Conservation (phyloP, 208 protist species). For the Porcisia deanei region DNA sequence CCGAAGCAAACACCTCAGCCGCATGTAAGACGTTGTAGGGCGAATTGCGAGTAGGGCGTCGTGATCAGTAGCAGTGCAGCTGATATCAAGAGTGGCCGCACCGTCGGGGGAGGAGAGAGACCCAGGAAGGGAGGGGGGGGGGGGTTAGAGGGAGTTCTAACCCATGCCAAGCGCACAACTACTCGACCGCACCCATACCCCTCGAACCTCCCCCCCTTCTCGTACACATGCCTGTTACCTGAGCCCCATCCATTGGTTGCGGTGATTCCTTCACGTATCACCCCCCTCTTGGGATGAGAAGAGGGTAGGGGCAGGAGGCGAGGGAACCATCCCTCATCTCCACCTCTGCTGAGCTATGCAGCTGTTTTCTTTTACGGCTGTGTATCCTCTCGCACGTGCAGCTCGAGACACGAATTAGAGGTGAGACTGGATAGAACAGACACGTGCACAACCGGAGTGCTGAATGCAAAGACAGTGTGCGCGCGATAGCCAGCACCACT, state of each 20-base stretch:
- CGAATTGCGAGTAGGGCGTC: neutral
- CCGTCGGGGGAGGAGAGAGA: neutral
- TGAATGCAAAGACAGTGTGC: neutral
- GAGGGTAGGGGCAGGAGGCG: neutral
- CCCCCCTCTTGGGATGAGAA: neutral
- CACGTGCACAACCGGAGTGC: neutral
- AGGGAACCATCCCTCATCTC: neutral
- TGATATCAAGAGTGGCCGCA: neutral
- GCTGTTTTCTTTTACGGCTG: neutral
- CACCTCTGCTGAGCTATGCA: neutral
- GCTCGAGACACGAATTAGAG: neutral
- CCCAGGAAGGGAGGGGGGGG: neutral
- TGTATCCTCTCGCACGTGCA: neutral
- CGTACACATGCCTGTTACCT: neutral
- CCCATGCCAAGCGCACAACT: neutral
- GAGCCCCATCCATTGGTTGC: neutral
- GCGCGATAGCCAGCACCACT: neutral
- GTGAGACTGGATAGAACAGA: neutral
- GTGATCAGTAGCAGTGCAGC: neutral
- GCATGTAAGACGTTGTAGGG: no score
- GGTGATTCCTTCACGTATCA: neutral
- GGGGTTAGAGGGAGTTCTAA: neutral
- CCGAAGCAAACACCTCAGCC: no score
- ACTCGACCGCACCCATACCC: neutral
- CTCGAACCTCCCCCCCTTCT: neutral